Base-by-base conservation (phyloP, 73 alveolate species). In the Paramecium primaurelia region DNA sequence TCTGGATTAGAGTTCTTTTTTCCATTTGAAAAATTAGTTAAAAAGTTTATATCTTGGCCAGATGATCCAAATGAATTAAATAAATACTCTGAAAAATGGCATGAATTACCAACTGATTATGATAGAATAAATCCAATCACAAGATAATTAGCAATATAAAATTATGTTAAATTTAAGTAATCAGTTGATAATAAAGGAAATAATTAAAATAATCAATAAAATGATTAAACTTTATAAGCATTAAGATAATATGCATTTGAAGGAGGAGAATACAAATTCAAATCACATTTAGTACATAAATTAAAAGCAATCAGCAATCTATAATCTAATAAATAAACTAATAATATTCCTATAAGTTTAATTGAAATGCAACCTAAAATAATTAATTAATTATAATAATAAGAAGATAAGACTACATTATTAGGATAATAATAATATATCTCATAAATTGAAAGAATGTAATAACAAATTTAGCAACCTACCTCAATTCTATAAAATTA, bases 111-210 rank as follows among this genome's bases (percentile, higher is more conserved):
- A 11, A 75, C 28, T 1, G 88, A 75, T 20, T 75, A 75, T 38
- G 88, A 75, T 75, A 75, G 88, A 42, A 38, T 38, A 30, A 75
- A 75, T 75, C 88, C 88, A 38, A 38, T 75, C 0, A 75, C 88
- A 2, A 14, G 40, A 75, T 16, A 75, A 37, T n/a, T 2, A 42
- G 88, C 88, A n/a, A 75, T n/a, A 6, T 32, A 68, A 68, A 30
- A 68, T 32, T 68, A 34, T 26, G 85, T 36, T 26, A 34, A 68
- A 36, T 32, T 32, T 54, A 54, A 54, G 25, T 54, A 54, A 54
- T 54, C 69, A 7, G 69, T 54, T 4, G 69, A 54, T 54, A 54
- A 54, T 54, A 54, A 54, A 18, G 69, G 69, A 0, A 54, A 54
- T 8, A 54, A 54, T 54, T 25, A 54, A 54, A 54, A 54, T 54